These are phyloP conservation scores for Ballota nigra DNA, from an alignment of 257 asterid genomes.

Conservation along the genomic window DNA sequence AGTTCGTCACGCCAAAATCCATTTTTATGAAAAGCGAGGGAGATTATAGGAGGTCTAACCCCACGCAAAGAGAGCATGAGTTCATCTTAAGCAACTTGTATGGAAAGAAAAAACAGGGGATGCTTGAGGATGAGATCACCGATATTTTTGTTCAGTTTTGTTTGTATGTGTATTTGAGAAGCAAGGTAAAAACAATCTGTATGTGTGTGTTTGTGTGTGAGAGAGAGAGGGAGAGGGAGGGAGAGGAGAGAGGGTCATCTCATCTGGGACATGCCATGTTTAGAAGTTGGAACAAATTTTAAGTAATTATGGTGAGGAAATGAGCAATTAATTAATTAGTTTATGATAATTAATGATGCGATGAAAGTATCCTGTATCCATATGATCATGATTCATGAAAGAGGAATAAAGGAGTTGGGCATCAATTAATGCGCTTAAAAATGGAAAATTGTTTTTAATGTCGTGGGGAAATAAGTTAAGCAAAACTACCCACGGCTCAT, in stretches of 20 bases:
- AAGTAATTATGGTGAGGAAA: slow-evolving; percentile 1
- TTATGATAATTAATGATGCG: background rate
- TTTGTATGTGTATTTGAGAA: slow-evolving; percentile 6
- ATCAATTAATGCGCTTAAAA: background rate
- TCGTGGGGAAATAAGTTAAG: background rate
- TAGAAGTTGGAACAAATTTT: background rate
- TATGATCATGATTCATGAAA: too few relatives aligned
- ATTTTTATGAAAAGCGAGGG: slow-evolving; percentile 18
- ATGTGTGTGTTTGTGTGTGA: slow-evolving; percentile 7
- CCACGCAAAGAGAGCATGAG: slow-evolving; percentile 38
- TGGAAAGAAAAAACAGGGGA: slow-evolving; percentile 14
- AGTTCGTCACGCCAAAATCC: slow-evolving; percentile 56
- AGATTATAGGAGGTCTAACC: slow-evolving; percentile 24
- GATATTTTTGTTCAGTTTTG: slow-evolving; percentile 1
- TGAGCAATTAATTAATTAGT: background rate
- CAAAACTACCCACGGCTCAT: background rate
- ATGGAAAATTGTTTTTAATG: background rate
- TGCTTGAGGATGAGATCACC: slow-evolving; percentile 24
- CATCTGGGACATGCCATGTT: slow-evolving; percentile 17
- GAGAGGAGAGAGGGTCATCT: background rate
- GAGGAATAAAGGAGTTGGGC: background rate
- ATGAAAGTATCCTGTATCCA: background rate
- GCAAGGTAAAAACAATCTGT: background rate
- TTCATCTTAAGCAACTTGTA: slow-evolving; percentile 45
- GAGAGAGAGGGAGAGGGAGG: background rate